Evolutionary conservation across 108 stramenopile genomes (phyloP), one percentile per base, ranked within the genome.

Genomic region (Skeletonema costatum): DNA sequence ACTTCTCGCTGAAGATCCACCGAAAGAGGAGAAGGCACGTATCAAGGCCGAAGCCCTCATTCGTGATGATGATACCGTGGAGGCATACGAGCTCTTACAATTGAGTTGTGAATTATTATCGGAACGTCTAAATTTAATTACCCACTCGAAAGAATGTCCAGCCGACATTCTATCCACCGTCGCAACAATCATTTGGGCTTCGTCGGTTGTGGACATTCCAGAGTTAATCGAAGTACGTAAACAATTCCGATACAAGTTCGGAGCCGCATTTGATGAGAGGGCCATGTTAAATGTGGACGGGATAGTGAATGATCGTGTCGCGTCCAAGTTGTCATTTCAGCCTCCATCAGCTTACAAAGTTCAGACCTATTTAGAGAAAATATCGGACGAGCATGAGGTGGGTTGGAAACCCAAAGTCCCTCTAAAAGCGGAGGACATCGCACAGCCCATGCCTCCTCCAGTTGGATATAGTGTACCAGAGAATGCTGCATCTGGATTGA

Each of bases 1-100:
- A 8, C 53, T 97, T 32, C 78, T 97, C 12, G 76, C 88, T 19
- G 94, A 97, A 63, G 71, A 83, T 25, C 95, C 95, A 10, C 92
- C 95, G 44, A 88, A 89, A 63, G 97, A 97, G 70, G 97, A 96
- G 73, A 96, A 94, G 76, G 97, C 97, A 10, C 79, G 88, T n/a
- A 97, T 97, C 77, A 85, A 84, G 41, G 93, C 93, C 50, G 94
- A 97, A 72, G 84, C 93, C 4, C 74, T 97, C 11, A 97, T 95
- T 74, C 87, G 93, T 9, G 97, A 96, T 35, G 97, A 97, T 68
- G 75, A 88, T 72, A 86, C 92, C 58, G 82, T 97, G 35, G 93
- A 97, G 76, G 97, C 97, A 0, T 95, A 92, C 60, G 94, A 94
- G 58, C 94, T 97, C 35, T 62, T 97, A 12, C 79, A 85, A 46